Evolutionary conservation across 495 filamentous ascomycete genomes (phyloP), one percentile per base, ranked within the genome.

Genomic region (Entonaema liquescens): DNA sequence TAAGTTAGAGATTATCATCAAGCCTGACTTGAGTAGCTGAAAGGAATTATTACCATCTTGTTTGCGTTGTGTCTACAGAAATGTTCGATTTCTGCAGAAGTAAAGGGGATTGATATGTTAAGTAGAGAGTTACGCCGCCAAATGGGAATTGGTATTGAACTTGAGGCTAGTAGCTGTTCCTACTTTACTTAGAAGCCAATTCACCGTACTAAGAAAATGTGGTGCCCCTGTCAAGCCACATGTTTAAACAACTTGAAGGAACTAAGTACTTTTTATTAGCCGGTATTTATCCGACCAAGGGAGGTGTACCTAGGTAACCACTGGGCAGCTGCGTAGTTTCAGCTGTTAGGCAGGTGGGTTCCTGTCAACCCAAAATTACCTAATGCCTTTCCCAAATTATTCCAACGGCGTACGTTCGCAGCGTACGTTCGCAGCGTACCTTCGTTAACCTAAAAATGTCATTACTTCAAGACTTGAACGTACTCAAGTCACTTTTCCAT

Each of bases 41-140:
- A 76, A 26, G 63, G 70, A 69, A 57, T 67, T 66, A 52, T 70
- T 78, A 76, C 71, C 68, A 76, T 73, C 58, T 73, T 70, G 66
- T 57, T 5, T 56, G 49, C 64, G 33, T 31, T 55, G 2, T 17
- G 53, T 17, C 40, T 12, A 15, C 28, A 56, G 44, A 13, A 25
- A 25, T 25, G 42, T 21, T 44, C 33, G 35, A 47, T 0, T 63
- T 55, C 28, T 26, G 23, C 35, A 25, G 21, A 19, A 42, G n/a
- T 7, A 12, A 31, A 35, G 55, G 50, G 55, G 38, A 35, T 44
- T 54, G 55, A 54, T 40, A 50, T 21, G 29, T 28, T 17, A 35
- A 29, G 35, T 53, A 2, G 36, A 23, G 54, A 56, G 40, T 56
- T 53, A 50, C 56, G 52, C 59, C 50, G 7, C 57, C 23, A 60